phyloP scores from a whole-genome alignment of 2,329 filamentous ascomycete genomes.

The Arthrinium phaeospermum region DNA sequence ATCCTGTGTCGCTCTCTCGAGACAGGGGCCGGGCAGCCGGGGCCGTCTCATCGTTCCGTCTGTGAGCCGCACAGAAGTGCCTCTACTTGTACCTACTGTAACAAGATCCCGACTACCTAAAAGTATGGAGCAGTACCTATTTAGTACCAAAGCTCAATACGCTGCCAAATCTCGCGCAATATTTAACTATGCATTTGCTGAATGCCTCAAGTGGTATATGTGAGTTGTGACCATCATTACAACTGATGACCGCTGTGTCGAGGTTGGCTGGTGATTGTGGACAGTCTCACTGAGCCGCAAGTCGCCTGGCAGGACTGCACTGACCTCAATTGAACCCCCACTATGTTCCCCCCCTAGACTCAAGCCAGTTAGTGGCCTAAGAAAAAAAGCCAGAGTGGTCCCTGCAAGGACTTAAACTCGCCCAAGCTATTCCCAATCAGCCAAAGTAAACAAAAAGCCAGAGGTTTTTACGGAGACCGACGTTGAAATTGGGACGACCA shows the following conservation, averaged over 20 bases:
- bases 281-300: neutral
- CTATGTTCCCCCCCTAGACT: neutral
- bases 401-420: neutral
- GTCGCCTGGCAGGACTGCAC: neutral
- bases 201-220: no score
- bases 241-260: no score
- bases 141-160: no score
- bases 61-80: neutral
- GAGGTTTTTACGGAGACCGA: conserved; percentile 9
- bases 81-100: no score
- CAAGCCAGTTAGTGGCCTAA: neutral
- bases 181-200: no score
- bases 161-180: no score
- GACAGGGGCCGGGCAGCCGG: neutral
- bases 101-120: no score
- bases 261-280: no score
- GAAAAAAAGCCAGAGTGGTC: conserved; percentile 2
- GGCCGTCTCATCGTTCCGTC: neutral
- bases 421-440: conserved; percentile 4
- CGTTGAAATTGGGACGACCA: conserved; percentile 6
- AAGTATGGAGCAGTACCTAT: no score
- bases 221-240: no score
- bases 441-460: conserved; percentile 18
- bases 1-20: neutral
- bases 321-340: neutral